Percentiles rank a stretch among this genome's conserved stretches.
Evolutionary conservation across 352 stramenopile species (phyloP).

Genomic region (Pythium angustatum): DNA sequence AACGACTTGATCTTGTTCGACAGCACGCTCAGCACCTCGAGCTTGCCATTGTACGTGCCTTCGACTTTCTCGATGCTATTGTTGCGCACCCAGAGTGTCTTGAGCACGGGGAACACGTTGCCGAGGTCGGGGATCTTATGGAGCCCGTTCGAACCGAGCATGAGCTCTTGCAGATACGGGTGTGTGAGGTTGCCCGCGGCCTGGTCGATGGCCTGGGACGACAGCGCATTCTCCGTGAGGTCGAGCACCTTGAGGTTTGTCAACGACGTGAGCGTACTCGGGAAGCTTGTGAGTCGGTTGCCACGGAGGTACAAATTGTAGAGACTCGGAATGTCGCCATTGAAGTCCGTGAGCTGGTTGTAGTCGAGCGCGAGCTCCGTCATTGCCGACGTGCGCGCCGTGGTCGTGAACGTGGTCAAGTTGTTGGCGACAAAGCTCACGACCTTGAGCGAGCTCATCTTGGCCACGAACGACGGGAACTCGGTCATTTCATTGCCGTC

Average conservation of each 20-base stretch:
- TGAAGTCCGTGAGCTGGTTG: conserved; percentile 28
- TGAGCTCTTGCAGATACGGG: conserved; percentile 17
- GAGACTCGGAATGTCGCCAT: conserved; percentile 21
- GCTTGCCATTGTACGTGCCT: conserved; percentile 16
- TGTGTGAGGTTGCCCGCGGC: conserved; percentile 7
- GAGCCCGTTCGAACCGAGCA: conserved; percentile 18
- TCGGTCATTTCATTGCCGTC: conserved; percentile 19
- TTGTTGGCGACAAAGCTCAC: conserved; percentile 12
- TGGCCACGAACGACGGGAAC: conserved; percentile 1
- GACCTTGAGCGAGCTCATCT: conserved; percentile 20
- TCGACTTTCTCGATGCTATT: conserved; percentile 25
- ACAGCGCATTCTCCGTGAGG: conserved; percentile 17
- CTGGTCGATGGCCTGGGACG: conserved; percentile 8
- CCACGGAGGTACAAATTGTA: conserved; percentile 12
- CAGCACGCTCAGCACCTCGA: conserved; percentile 6
- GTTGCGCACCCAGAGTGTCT: conserved; percentile 24
- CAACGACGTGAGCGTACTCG: conserved; percentile 9
- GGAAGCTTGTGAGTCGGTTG: conserved; percentile 23
- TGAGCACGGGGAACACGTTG: conserved; percentile 19
- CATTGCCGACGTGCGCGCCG: conserved; percentile 7
- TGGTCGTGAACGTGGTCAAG: conserved; percentile 10
- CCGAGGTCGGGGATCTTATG: conserved; percentile 18
- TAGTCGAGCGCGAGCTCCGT: conserved; percentile 18
- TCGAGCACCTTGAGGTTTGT: conserved; percentile 17
- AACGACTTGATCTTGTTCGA: conserved; percentile 27